These are phyloP conservation scores for Zarea fungicola DNA, from an alignment of 2,329 filamentous ascomycete species.

Conservation along the genomic window DNA sequence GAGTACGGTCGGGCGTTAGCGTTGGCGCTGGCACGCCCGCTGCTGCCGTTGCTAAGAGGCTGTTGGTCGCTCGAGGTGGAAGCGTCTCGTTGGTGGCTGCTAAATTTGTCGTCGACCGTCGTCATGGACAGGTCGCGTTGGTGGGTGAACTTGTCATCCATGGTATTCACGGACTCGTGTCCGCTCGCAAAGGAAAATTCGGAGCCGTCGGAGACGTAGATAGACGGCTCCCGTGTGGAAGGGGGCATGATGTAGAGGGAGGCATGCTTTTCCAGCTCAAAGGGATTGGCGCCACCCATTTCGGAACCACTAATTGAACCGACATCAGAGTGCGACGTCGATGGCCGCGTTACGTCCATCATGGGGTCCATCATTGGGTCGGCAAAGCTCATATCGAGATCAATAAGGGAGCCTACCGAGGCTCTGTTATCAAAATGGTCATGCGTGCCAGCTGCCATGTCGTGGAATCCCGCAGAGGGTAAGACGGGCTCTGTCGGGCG, in stretches of 20 bases:
- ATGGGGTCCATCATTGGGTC: slow-evolving; percentile 46
- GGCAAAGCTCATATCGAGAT: slow-evolving; percentile 50
- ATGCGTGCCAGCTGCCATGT: slow-evolving; percentile 33
- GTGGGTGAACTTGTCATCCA: slow-evolving; percentile 12
- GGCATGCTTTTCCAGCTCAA: slow-evolving; percentile 58
- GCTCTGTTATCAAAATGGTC: slow-evolving; percentile 33
- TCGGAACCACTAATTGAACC: slow-evolving; percentile 53
- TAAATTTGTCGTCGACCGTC: slow-evolving; percentile 10
- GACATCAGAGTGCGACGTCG: slow-evolving; percentile 56
- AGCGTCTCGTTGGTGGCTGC: slow-evolving; percentile 12
- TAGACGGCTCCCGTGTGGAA: slow-evolving; percentile 47
- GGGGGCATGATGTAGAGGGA: slow-evolving; percentile 45
- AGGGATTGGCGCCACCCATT: slow-evolving; percentile 50
- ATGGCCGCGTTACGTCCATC: slow-evolving; percentile 48
- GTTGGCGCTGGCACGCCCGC: background rate
- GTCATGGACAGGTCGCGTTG: slow-evolving; percentile 12
- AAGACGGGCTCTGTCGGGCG: slow-evolving; percentile 47
- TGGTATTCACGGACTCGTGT: slow-evolving; percentile 15
- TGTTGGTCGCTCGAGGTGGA: slow-evolving; percentile 14
- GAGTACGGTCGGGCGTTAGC: slow-evolving; percentile 28
- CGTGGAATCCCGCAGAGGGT: slow-evolving; percentile 35
- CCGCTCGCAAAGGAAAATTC: slow-evolving; percentile 38
- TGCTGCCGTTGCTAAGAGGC: slow-evolving; percentile 7
- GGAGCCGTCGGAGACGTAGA: slow-evolving; percentile 57
- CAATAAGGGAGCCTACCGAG: slow-evolving; percentile 44